Conservation (phyloP, 768 basidiomycete species). For the Pleurotus ostreatus region DNA sequence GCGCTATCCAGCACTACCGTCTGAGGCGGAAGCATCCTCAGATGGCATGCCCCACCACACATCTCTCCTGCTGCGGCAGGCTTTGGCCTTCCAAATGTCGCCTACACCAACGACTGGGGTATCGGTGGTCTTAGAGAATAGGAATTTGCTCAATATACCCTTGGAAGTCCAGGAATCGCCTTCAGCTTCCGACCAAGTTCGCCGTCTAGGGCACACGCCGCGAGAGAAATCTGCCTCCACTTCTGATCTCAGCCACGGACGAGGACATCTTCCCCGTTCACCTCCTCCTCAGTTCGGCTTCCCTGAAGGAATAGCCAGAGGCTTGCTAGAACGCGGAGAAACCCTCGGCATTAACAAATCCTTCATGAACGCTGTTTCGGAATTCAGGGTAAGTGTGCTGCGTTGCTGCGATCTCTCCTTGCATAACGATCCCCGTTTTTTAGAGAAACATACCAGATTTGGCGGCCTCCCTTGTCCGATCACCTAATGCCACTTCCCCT, state of each 20-base stretch:
- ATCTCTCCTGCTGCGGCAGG: conserved; percentile 77
- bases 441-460: conserved; percentile 87
- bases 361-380: conserved; percentile 74
- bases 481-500: conserved; percentile 37
- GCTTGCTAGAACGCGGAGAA: conserved; percentile 72
- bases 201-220: conserved; percentile 28
- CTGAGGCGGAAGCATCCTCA: conserved; percentile 20
- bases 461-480: conserved; percentile 59
- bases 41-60: conserved; percentile 50
- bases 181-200: conserved; percentile 29
- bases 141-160: conserved; percentile 69
- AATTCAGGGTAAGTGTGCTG: conserved; percentile 54
- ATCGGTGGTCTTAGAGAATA: conserved; percentile 80
- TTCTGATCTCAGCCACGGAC: conserved; percentile 15
- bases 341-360: conserved; percentile 83
- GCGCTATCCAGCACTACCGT: conserved; percentile 70
- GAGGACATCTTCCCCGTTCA: conserved; percentile 32
- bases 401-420: not conserved
- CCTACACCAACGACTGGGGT: conserved; percentile 73
- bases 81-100: conserved; percentile 70
- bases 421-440: not conserved
- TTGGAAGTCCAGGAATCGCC: conserved; percentile 53
- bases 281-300: conserved; percentile 45
- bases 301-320: conserved; percentile 69
- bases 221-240: conserved; percentile 23